A percentile compares a stretch with the other conserved stretches of the same genome.
These are phyloP conservation scores for Platismatia glauca DNA, from an alignment of 495 filamentous ascomycete species.

Conservation along the genomic window DNA sequence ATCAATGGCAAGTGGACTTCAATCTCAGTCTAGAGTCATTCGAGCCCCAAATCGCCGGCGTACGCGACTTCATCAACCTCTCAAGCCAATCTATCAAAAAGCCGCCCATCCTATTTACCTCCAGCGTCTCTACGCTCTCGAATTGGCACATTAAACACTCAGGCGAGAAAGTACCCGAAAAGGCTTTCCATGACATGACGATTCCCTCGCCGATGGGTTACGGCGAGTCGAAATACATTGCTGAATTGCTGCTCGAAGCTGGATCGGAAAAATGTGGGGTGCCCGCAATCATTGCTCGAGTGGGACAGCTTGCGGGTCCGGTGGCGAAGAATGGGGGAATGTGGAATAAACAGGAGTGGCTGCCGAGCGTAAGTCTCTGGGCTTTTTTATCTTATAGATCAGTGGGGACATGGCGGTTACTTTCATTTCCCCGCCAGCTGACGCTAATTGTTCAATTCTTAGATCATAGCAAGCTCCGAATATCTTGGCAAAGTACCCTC, in stretches of 20 bases:
- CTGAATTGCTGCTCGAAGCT: slow-evolving; percentile 33
- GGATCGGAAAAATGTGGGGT: slow-evolving; percentile 33
- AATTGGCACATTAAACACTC: slow-evolving; percentile 9
- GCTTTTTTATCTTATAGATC: not conserved
- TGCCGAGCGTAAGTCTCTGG: slow-evolving; percentile 30
- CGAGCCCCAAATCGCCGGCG: slow-evolving; percentile 20
- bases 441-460: not conserved
- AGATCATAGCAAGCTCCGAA: slow-evolving; percentile 33
- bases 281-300: slow-evolving; percentile 39
- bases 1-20: slow-evolving; percentile 37
- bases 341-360: slow-evolving; percentile 50
- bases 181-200: slow-evolving; percentile 9
- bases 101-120: slow-evolving; percentile 46
- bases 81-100: slow-evolving; percentile 31
- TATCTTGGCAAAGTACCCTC: slow-evolving; percentile 7
- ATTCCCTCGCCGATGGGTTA: slow-evolving; percentile 19
- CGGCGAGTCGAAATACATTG: slow-evolving; percentile 21
- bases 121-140: slow-evolving; percentile 35
- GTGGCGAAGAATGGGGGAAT: slow-evolving; percentile 28
- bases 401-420: no score
- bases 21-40: slow-evolving; percentile 30
- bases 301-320: slow-evolving; percentile 52
- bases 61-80: slow-evolving; percentile 21
- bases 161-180: slow-evolving; percentile 17
- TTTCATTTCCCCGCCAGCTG: not conserved